Conservation (phyloP, 768 basidiomycete genomes). For the Zangia roseola region DNA sequence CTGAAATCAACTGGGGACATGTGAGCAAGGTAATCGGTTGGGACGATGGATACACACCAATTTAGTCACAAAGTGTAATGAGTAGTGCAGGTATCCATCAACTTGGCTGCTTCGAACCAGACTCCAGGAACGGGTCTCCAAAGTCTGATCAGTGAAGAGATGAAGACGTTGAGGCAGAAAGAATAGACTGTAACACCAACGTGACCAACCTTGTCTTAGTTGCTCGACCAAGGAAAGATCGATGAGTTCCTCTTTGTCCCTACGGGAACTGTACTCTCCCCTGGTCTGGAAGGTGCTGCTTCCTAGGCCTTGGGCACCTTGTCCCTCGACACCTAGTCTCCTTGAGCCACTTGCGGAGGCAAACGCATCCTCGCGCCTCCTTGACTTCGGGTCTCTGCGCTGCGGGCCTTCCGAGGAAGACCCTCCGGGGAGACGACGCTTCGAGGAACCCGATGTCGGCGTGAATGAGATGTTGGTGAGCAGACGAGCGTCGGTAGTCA, state of each 20-base stretch:
- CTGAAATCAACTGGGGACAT: not conserved
- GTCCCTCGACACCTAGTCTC: constrained; percentile 24
- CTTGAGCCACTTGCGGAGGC: constrained; percentile 18
- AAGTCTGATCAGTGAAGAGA: constrained; percentile 38
- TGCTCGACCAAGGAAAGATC: constrained; percentile 49
- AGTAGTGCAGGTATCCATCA: constrained; percentile 3
- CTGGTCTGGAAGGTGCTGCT: constrained; percentile 25
- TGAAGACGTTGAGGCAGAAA: constrained; percentile 1
- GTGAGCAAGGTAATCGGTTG: constrained; percentile 2
- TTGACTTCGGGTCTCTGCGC: constrained; percentile 49
- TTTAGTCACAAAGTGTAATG: not conserved
- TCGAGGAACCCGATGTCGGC: constrained; percentile 37
- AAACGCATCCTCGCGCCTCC: constrained; percentile 46
- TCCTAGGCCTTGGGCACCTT: constrained; percentile 18
- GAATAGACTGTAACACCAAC: not conserved
- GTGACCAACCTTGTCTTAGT: constrained; percentile 50
- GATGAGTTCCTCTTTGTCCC: constrained; percentile 57
- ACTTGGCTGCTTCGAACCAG: constrained; percentile 27
- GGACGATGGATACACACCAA: constrained; percentile 8
- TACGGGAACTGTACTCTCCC: constrained; percentile 41
- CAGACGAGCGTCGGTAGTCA: constrained; percentile 21
- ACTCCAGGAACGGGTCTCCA: constrained; percentile 54
- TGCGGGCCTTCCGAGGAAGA: constrained; percentile 42
- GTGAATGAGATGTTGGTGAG: constrained; percentile 18
- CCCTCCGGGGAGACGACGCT: constrained; percentile 52